These are phyloP conservation scores for Pisolithus sp. DNA, from an alignment of 768 basidiomycete genomes.

Conservation along the genomic window DNA sequence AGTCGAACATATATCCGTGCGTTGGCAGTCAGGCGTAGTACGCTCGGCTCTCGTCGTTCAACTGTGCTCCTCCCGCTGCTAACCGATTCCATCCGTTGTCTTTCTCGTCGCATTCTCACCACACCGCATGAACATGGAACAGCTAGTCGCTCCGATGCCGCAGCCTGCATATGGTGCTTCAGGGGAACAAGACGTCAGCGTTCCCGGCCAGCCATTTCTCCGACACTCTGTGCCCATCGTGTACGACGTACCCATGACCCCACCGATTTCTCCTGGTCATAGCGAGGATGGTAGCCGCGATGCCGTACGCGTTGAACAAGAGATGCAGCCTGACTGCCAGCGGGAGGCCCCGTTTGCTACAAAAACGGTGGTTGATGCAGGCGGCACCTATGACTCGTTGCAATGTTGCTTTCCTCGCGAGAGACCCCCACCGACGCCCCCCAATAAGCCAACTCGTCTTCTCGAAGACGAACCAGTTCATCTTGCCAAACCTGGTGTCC, in stretches of 20 bases:
- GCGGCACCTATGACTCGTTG: slow-evolving; percentile 10
- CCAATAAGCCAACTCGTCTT: slow-evolving; percentile 41
- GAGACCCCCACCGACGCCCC: slow-evolving; percentile 18
- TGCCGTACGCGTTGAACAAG: slow-evolving; percentile 8
- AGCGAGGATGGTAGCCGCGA: slow-evolving; percentile 33
- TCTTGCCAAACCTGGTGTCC: slow-evolving; percentile 45
- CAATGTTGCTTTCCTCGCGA: background rate
- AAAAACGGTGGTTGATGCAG: slow-evolving; percentile 1
- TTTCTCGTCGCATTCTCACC: background rate
- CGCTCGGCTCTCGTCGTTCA: too few relatives aligned
- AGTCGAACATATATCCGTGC: too few relatives aligned
- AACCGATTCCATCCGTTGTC: background rate
- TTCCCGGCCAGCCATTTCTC: slow-evolving; percentile 15
- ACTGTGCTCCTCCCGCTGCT: background rate
- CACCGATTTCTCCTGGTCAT: slow-evolving; percentile 57
- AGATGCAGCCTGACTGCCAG: slow-evolving; percentile 5
- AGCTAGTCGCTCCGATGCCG: slow-evolving; percentile 17
- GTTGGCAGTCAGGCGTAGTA: too few relatives aligned
- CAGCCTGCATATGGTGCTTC: slow-evolving; percentile 8
- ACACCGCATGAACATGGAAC: slow-evolving; percentile 17
- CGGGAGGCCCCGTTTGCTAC: slow-evolving; percentile 7
- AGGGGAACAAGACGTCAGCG: slow-evolving; percentile 2
- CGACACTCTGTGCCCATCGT: slow-evolving; percentile 39
- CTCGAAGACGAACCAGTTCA: slow-evolving; percentile 70
- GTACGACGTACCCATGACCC: slow-evolving; percentile 60